Percentiles rank a stretch among this genome's conserved stretches.
Conservation (phyloP, 2,329 filamentous ascomycete species). For the Aureobasidium mangrovei region DNA sequence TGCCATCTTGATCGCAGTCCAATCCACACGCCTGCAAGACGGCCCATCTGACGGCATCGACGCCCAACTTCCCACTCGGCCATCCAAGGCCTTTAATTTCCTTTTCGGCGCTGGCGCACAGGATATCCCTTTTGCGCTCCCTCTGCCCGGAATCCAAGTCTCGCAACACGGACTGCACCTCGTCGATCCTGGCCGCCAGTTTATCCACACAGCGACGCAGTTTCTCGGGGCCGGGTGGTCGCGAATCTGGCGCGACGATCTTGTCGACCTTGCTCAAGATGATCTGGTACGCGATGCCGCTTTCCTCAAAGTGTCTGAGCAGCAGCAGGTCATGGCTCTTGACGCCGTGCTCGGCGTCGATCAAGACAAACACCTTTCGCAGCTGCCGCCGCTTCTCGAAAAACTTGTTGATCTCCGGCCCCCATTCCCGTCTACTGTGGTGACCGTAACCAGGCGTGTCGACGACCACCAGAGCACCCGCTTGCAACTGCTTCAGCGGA, state of each 20-base stretch:
- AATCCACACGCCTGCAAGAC: slow-evolving; percentile 54
- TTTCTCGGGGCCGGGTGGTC: slow-evolving; percentile 16
- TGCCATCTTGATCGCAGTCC: slow-evolving; percentile 31
- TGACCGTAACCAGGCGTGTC: slow-evolving; percentile 67
- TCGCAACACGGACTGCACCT: slow-evolving; percentile 33
- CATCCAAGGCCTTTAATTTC: slow-evolving; percentile 35
- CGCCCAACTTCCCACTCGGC: slow-evolving; percentile 45
- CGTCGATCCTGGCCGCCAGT: slow-evolving; percentile 16
- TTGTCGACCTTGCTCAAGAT: slow-evolving; percentile 60
- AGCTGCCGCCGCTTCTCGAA: slow-evolving; percentile 54
- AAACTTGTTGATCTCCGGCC: slow-evolving; percentile 60
- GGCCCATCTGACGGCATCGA: slow-evolving; percentile 55
- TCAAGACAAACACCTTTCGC: slow-evolving; percentile 53
- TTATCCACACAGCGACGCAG: not conserved
- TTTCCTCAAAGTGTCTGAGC: slow-evolving; percentile 45
- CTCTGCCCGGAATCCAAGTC: not conserved
- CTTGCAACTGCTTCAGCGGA: slow-evolving; percentile 32
- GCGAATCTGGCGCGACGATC: slow-evolving; percentile 32
- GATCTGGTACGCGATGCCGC: slow-evolving; percentile 55
- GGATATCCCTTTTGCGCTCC: slow-evolving; percentile 37
- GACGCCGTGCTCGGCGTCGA: slow-evolving; percentile 55
- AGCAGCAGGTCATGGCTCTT: slow-evolving; percentile 53
- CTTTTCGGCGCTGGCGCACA: slow-evolving; percentile 49
- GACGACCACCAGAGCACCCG: slow-evolving; percentile 47
- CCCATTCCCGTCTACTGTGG: slow-evolving; percentile 54